Evolutionary conservation across 169 alveolate species (phyloP).

Genomic region (Plasmodium sp.): DNA sequence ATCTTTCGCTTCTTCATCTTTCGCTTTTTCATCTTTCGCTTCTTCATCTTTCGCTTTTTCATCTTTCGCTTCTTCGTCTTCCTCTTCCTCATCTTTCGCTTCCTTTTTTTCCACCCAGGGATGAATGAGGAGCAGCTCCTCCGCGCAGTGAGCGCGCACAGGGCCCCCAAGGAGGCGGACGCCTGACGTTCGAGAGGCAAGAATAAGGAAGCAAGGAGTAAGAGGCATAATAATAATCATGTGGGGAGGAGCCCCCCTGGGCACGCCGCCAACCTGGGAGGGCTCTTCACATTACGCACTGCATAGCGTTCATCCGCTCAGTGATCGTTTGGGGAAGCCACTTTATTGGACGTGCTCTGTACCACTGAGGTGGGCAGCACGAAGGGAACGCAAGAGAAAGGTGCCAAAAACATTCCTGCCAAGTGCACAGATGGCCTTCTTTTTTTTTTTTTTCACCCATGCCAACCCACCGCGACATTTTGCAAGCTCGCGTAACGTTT

Average conservation of each 20-base stretch:
- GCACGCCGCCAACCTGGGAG: not conserved
- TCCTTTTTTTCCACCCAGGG: conserved; percentile 4
- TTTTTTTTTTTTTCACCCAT: not conserved
- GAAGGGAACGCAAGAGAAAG: not conserved
- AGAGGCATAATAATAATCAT: not conserved
- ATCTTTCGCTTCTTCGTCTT: not conserved
- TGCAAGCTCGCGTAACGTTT: not conserved
- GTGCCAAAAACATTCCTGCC: not conserved
- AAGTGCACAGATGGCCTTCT: not conserved
- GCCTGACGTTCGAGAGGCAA: not conserved
- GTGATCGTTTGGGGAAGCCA: not conserved
- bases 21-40: not conserved
- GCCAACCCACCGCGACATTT: not conserved
- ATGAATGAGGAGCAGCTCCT: conserved; percentile 36
- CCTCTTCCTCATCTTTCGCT: not conserved
- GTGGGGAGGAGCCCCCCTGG: not conserved
- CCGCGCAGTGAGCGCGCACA: not conserved
- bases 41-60: not conserved
- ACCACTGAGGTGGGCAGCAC: not conserved
- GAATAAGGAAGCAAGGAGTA: no score
- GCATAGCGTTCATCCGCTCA: not conserved
- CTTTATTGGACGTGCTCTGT: not conserved
- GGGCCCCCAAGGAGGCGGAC: not conserved
- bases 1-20: no score
- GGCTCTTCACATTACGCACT: not conserved